phyloP scores from a whole-genome alignment of 306 rosid genomes.

The Quercus glauca region DNA sequence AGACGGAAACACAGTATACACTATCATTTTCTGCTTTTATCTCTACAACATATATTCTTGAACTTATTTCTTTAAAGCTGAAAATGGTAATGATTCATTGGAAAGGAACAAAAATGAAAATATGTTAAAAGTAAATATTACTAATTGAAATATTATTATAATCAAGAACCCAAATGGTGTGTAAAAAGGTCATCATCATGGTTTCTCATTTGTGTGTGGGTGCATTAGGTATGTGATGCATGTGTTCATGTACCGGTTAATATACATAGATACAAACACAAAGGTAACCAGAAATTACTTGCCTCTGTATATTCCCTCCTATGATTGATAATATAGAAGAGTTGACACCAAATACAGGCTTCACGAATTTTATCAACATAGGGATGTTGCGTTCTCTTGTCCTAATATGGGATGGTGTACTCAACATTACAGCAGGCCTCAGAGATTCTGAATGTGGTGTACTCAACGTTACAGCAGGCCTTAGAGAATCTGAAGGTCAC shows the following conservation, averaged over 20 bases:
- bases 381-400: conserved; percentile 60
- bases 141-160: background rate
- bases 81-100: conserved; percentile 18
- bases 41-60: conserved; percentile 53
- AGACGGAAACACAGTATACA: conserved; percentile 30
- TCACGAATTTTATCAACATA: conserved; percentile 49
- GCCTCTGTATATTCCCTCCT: conserved; percentile 71
- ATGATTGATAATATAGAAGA: conserved; percentile 58
- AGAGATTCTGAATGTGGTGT: background rate
- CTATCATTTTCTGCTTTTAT: conserved; percentile 48
- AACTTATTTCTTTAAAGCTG: conserved; percentile 54
- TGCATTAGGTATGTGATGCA: conserved; percentile 4
- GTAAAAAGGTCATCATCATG: background rate
- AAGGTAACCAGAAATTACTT: conserved; percentile 26
- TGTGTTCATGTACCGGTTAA: background rate
- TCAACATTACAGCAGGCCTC: conserved; percentile 77
- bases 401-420: conserved; percentile 59
- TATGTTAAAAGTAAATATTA: background rate
- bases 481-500: conserved; percentile 50
- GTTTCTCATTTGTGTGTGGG: background rate
- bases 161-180: background rate
- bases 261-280: background rate
- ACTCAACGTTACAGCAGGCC: too few relatives aligned
- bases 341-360: conserved; percentile 83
- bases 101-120: background rate